Base-by-base conservation (phyloP, 164 flowering plant species). In the Berberis vulgaris region DNA sequence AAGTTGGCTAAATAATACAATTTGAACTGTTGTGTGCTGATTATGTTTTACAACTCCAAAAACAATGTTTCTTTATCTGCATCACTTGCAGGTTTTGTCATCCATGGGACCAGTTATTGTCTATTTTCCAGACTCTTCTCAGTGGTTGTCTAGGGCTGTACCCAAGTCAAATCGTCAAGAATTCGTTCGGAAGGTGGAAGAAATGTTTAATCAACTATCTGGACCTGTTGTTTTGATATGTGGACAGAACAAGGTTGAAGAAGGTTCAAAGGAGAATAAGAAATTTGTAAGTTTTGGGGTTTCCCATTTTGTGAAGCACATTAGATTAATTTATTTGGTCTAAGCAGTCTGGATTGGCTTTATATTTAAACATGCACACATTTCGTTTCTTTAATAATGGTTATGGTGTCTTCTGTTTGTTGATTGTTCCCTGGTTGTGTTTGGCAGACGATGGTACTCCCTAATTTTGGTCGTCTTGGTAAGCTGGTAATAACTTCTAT, bases 181-280 rank as follows among this genome's bases (percentile, higher is more conserved):
- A 41, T 95, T 91, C 84, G 71, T 86, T 40, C 44, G 4, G 39
- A 88, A 81, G 81, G 81, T 89, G 69, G 80, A 83, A 57, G 88
- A 88, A 72, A 87, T 86, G 82, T 84, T 95, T 79, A 84, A 89
- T 69, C 76, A 78, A 66, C 74, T 95, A 62, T 80, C 88, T 6
- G 97, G 97, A 55, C 91, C 97, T 58, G 83, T 86, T 69, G 91
- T 95, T 70, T 73, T 95, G 72, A 91, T 95, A 49, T 95, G 95
- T 80, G 99, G 99, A 57, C 97, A 89, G 74, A 95, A 84, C 73
- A 89, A 83, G 79, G 76, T 75, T 49, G 97, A 87, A 75, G 71
- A 77, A 38, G 94, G 87, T 39, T 80, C 98, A 7, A 95, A 88
- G 78, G 98, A 89, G 80, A 91, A 83, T 69, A 95, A 82, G 57